Base-by-base conservation (phyloP, 805 yeast genomes). In the Lipomyces anomalus region DNA sequence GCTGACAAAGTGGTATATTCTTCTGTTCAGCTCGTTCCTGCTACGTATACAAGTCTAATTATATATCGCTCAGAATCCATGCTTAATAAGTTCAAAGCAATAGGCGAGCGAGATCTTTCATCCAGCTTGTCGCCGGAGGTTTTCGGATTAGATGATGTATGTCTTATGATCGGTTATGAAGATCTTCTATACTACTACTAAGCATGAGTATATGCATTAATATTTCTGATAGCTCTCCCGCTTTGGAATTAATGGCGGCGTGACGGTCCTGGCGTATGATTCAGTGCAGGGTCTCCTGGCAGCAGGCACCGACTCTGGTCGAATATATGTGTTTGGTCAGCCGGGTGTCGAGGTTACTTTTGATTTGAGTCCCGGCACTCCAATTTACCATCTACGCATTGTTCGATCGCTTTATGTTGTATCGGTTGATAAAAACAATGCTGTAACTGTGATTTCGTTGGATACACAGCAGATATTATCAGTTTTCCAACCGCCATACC, bases 281-380 rank as follows among this genome's bases (percentile, higher is more conserved):
- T 95, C 95, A 2, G 80, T 85, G 1, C 98, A 92, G 63, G 78
- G 92, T 43, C 70, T 92, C 22, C 64, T 88, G 57, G 97, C 96
- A 0, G 68, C 87, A 0, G 82, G 88, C 2, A 87, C 95, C 0
- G 79, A 73, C 30, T 60, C 67, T 5, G 85, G 88, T 34, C 78
- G 78, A 37, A 71, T 92, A 13, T 80, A 84, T 53, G 82, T 92
- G 3, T 82, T 79, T 60, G 98, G 97, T 1, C 90, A 84, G 58
- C 79, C 81, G 35, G 79, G 82, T 43, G 95, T 88, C 6, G 82
- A 82, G 51, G 83, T 78, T 11, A 76, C 75, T 6, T 71, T 88
- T 54, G 74, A 74, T 37, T 59, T 81, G 42, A 71, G 74, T 9
- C 65, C 76, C 0, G 63, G 73, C 24, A 73, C 77, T 1, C 57